A percentile compares a stretch with the other conserved stretches of the same genome.
These are phyloP conservation scores for Colletotrichum paranaense DNA, from an alignment of 2,329 filamentous ascomycete genomes.

Conservation along the genomic window DNA sequence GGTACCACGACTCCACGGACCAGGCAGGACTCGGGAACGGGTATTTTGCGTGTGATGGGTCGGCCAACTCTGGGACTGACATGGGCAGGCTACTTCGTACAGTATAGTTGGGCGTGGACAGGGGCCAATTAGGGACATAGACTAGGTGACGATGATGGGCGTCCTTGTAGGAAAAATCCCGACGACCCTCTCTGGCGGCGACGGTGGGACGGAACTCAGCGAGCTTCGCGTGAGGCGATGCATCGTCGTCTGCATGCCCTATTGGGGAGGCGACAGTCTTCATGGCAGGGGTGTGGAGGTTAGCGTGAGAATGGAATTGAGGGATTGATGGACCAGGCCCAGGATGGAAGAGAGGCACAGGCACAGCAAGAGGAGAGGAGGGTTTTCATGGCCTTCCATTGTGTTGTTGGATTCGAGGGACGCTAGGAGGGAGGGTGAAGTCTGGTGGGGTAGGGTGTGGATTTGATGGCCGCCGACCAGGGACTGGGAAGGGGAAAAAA, in stretches of 20 bases:
- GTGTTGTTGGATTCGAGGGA: conserved; percentile 1
- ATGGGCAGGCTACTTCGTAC: not conserved
- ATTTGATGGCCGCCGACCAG: conserved; percentile 12
- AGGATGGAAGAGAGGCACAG: conserved; percentile 22
- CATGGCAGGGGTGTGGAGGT: conserved; percentile 11
- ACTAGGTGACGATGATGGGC: conserved; percentile 8
- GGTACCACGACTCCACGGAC: conserved; percentile 28
- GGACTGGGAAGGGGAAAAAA: conserved; percentile 4
- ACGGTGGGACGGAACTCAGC: conserved; percentile 3
- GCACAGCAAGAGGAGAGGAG: conserved; percentile 5
- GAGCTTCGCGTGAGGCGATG: conserved; percentile 30
- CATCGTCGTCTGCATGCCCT: conserved; percentile 17
- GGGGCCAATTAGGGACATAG: conserved; percentile 17
- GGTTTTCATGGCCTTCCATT: not conserved
- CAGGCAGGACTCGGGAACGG: conserved; percentile 33
- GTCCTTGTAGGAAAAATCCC: conserved; percentile 27
- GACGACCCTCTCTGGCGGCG: conserved; percentile 11
- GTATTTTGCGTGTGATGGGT: conserved; percentile 30
- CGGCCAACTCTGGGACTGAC: conserved; percentile 26
- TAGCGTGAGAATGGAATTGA: conserved; percentile 9
- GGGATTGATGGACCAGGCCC: conserved; percentile 18
- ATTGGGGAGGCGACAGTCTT: conserved; percentile 28
- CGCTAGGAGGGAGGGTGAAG: conserved; percentile 5
- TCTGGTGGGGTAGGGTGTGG: not conserved
- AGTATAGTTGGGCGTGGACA: conserved; percentile 3